Base-by-base conservation (phyloP, 768 basidiomycete species). In the Russula sp. region DNA sequence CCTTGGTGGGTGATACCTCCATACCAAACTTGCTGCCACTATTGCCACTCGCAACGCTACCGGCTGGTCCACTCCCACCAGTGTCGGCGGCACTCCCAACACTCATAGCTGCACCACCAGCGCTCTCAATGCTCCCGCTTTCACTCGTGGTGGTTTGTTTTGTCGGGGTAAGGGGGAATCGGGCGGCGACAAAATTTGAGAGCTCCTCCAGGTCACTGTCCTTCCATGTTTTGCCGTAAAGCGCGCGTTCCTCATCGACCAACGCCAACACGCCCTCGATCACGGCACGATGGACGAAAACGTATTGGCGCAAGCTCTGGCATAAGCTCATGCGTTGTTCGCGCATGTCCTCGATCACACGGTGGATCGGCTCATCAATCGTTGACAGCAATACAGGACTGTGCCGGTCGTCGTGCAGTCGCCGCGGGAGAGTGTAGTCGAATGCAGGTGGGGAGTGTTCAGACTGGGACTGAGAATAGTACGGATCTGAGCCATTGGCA, bases 271-370 rank as follows among this genome's bases (percentile, higher is more conserved):
- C 82, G 7, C 92, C 91, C 72, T 91, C 89, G 60, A 93, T 81
- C 59, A 94, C 78, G 18, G 86, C 92, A 35, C 87, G 84, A 71
- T 97, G 91, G 41, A 93, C 90, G 73, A 95, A 98, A 20, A 95
- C 87, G 69, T 95, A 98, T 75, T 98, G 96, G 60, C 94, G 78
- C 70, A 95, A 75, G 72, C 90, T 96, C 77, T 96, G 95, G 70
- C 95, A 96, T 64, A 97, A 74, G 69, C 91, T 93, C 96, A 98
- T 98, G 57, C 96, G 79, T 75, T 98, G 95, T 72, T 95, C 87
- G 48, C 96, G 81, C 87, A 98, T 93, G 70, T 94, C 91, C 73
- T 95, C 92, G 54, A 98, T 78, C 1, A 97, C 81, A 58, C 84
- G 81, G 71, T 81, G 84, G 43, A 97, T 82, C 3, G 96, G 96